Evolutionary conservation across 2,329 filamentous ascomycete species (phyloP).

Genomic region (Ophiostoma angusticollis): DNA sequence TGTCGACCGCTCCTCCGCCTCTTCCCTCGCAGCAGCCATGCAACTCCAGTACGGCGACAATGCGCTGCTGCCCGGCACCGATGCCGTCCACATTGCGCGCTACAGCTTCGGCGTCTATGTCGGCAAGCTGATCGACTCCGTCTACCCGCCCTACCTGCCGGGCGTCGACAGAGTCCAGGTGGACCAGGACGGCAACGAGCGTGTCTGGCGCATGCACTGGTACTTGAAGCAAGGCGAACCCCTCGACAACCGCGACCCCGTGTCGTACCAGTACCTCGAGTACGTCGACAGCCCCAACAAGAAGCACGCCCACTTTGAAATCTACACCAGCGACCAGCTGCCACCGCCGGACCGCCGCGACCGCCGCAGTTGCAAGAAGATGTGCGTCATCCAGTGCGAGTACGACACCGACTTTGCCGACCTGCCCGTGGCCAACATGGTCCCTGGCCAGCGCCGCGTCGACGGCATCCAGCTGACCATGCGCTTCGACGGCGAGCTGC

Average conservation of each 20-base stretch:
- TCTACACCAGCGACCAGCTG: constrained; percentile 5
- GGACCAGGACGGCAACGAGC: constrained; percentile 2
- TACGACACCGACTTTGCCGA: constrained; percentile 8
- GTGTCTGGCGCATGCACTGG: constrained; percentile 12
- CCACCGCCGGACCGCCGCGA: constrained; percentile 5
- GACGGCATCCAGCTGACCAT: constrained; percentile 10
- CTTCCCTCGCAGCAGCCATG: too few relatives aligned
- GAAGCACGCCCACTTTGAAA: constrained; percentile 1
- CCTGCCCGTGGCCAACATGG: constrained; percentile 3
- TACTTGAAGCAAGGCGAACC: constrained; percentile 8
- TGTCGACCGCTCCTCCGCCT: too few relatives aligned
- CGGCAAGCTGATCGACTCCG: constrained; percentile 4
- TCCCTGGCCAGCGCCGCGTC: constrained; percentile 3
- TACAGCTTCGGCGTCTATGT: constrained; percentile 9
- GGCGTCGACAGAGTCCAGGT: not conserved
- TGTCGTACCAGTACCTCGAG: constrained; percentile 10
- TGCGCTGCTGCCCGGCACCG: too few relatives aligned
- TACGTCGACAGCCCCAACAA: constrained; percentile 1
- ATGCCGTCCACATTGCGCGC: constrained; percentile 7
- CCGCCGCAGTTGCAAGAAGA: not conserved
- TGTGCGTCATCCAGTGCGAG: constrained; percentile 8
- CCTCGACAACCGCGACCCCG: constrained; percentile 11
- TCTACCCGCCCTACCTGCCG: not conserved
- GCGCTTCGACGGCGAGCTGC: constrained; percentile 9
- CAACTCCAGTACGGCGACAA: too few relatives aligned